A percentile compares a stretch with the other conserved stretches of the same genome.
These are phyloP conservation scores for Myriosclerotinia curreyana DNA, from an alignment of 2,329 filamentous ascomycete species.

Conservation along the genomic window DNA sequence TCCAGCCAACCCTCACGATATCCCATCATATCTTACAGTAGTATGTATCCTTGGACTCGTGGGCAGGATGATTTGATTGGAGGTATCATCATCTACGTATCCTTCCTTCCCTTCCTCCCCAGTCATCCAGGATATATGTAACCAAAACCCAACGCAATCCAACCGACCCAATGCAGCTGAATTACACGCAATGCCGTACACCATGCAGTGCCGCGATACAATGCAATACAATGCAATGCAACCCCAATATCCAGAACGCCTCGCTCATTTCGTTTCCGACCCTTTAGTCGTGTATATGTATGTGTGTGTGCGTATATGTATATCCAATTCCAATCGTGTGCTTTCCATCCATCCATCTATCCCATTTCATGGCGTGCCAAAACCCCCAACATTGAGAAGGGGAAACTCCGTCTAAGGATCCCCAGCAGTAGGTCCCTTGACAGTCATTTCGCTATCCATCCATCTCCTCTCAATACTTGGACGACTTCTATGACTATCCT, in stretches of 20 bases:
- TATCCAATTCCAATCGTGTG: too few relatives aligned
- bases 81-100: too few relatives aligned
- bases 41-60: too few relatives aligned
- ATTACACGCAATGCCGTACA: too few relatives aligned
- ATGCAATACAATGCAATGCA: neutral
- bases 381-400: neutral
- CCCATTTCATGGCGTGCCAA: neutral
- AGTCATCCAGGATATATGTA: neutral
- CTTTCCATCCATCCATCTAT: neutral
- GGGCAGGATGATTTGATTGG: too few relatives aligned
- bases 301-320: too few relatives aligned
- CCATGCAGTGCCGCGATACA: neutral
- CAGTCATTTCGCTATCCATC: constrained; percentile 18
- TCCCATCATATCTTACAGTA: too few relatives aligned
- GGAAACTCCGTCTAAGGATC: neutral
- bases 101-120: too few relatives aligned
- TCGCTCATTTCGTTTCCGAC: neutral
- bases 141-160: neutral
- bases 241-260: neutral
- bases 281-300: neutral
- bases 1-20: too few relatives aligned
- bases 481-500: constrained; percentile 9
- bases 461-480: constrained; percentile 16
- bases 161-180: neutral
- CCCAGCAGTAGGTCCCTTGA: constrained; percentile 2